Percentiles rank a stretch among this genome's conserved stretches.
Conservation (phyloP, 345 rosid genomes). For the Salix arbutifolia region DNA sequence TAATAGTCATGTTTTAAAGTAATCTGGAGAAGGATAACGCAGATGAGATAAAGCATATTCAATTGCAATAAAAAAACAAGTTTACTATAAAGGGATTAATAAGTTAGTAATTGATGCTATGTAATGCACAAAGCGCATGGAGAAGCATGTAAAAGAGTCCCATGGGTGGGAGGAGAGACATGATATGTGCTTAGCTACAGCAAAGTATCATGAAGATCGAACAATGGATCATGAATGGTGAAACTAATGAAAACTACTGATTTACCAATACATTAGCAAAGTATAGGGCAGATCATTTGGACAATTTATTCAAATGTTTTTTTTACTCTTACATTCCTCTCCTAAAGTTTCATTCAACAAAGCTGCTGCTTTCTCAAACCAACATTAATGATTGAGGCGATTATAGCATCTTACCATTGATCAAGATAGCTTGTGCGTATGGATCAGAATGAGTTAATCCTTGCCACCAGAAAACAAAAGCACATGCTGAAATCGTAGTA, state of each 20-base stretch:
- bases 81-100: background rate
- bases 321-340: background rate
- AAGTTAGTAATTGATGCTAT: background rate
- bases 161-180: background rate
- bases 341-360: background rate
- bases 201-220: background rate
- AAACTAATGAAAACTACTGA: background rate
- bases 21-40: background rate
- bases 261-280: background rate
- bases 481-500: slow-evolving; percentile 46
- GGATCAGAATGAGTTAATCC: slow-evolving; percentile 54
- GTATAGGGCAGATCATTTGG: background rate
- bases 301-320: background rate
- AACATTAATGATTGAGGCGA: background rate
- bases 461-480: slow-evolving; percentile 83
- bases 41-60: background rate
- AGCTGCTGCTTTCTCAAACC: background rate
- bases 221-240: background rate
- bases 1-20: background rate
- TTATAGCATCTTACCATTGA: slow-evolving; percentile 52
- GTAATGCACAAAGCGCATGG: background rate
- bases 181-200: background rate
- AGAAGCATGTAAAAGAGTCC: background rate
- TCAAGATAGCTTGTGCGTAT: slow-evolving; percentile 72
- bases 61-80: background rate